Base-by-base conservation (phyloP, 2,329 filamentous ascomycete species). In the Colletotrichum sp. region DNA sequence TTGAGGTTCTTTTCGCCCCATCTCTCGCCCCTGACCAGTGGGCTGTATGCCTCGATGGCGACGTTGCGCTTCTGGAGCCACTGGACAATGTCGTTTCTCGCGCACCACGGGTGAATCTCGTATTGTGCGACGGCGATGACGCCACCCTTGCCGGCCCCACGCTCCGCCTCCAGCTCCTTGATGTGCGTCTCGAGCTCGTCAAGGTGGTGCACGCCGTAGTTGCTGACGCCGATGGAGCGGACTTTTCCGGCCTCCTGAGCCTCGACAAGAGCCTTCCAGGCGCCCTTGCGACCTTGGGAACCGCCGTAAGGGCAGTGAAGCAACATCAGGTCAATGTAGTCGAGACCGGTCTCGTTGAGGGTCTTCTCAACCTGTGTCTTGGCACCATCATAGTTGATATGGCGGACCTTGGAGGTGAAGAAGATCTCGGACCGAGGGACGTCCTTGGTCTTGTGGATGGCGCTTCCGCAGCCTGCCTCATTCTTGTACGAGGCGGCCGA, bases 51-150 rank as follows among this genome's bases (percentile, higher is more conserved):
- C 85, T 95, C 89, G 16, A 94, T 83, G 36, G 92, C 89, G 24
- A 95, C 87, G 76, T 89, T 88, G 21, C 92, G 88, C 83, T 93
- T 88, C 78, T 88, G 84, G 80, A 94, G 94, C 95, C 96, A 98
- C 63, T 91, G 87, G 10, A 93, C 92, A 76, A 98, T 95, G 81
- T 98, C 95, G 26, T 89, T 87, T n/a, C 96, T 89, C 10, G 92
- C 89, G 57, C 96, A 91, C 96, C 95, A 98, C 1, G 96, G 96
- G 84, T 98, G 96, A 13, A 98, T 87, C 85, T 98, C 96, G 85
- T 94, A 95, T 85, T 98, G 96, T 55, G 95, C 96, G 49, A 98
- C 94, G 76, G 93, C 94, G 81, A 98, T 90, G 55, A 95, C 87
- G 28, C 95, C 95, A 60, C 91, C 92, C 79, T 92, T 93, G 12